phyloP scores from a whole-genome alignment of 345 rosid genomes.

The Cardamine occulta region DNA sequence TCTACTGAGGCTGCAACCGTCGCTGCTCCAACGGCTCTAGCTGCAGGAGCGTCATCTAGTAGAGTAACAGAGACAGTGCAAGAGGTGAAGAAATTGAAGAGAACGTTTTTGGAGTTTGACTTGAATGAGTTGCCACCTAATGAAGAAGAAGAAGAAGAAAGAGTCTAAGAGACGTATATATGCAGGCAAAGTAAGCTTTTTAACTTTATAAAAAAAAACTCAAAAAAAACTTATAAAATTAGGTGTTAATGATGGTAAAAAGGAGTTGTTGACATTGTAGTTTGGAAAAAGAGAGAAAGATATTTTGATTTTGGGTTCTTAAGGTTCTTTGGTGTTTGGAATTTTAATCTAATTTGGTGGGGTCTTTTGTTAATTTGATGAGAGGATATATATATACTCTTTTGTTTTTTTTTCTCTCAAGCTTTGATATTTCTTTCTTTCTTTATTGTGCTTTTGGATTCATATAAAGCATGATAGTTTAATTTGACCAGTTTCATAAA shows the following conservation, averaged over 20 bases:
- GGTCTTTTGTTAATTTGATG: slow-evolving; percentile 38
- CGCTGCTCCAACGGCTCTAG: slow-evolving; percentile 18
- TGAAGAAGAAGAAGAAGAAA: slow-evolving; percentile 36
- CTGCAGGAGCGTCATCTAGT: slow-evolving; percentile 33
- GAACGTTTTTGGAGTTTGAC: slow-evolving; percentile 38
- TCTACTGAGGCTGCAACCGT: slow-evolving; percentile 33
- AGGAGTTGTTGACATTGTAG: slow-evolving; percentile 39
- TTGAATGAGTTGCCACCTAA: slow-evolving; percentile 46
- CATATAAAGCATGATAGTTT: slow-evolving; percentile 41
- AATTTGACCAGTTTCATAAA: slow-evolving; percentile 38
- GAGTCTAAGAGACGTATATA: slow-evolving; percentile 42
- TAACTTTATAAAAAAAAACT: background rate
- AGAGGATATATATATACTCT: slow-evolving; percentile 22
- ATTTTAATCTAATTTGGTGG: slow-evolving; percentile 39
- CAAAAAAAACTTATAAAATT: background rate
- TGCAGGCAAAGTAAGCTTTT: slow-evolving; percentile 39
- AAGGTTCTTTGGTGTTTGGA: slow-evolving; percentile 33
- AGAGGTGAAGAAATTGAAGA: slow-evolving; percentile 37
- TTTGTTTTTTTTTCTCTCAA: slow-evolving; percentile 35
- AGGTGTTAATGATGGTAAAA: slow-evolving; percentile 35
- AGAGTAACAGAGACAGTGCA: slow-evolving; percentile 42
- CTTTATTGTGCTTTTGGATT: slow-evolving; percentile 41
- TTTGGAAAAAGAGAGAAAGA: slow-evolving; percentile 28
- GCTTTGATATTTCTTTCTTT: slow-evolving; percentile 20
- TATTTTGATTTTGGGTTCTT: slow-evolving; percentile 23